A percentile compares a stretch with the other conserved stretches of the same genome.
phyloP scores from a whole-genome alignment of 1,284 basidiomycete species.

The Ustilago bromivora region DNA sequence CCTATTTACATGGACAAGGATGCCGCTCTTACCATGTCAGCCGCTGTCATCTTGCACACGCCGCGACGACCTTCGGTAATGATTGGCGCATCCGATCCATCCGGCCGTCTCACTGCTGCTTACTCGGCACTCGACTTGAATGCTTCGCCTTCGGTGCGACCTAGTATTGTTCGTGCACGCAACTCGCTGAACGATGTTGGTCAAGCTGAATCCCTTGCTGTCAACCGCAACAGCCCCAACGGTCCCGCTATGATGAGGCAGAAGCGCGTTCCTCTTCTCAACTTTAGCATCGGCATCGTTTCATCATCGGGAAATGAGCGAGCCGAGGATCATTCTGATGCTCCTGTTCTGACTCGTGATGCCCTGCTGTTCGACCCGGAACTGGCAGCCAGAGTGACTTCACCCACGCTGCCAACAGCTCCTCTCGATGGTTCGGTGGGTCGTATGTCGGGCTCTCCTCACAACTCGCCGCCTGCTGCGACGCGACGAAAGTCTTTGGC shows the following conservation, averaged over 20 bases:
- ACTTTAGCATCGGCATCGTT: constrained; percentile 39
- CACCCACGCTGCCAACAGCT: constrained; percentile 2
- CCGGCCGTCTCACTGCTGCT: constrained; percentile 5
- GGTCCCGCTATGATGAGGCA: constrained; percentile 27
- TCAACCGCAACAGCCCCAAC: background rate
- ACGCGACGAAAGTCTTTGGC: constrained; percentile 23
- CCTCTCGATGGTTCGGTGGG: constrained; percentile 5
- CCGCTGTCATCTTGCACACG: constrained; percentile 38
- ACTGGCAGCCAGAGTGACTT: constrained; percentile 26
- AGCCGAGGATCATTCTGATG: constrained; percentile 16
- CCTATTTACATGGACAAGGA: constrained; percentile 22
- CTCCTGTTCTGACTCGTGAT: constrained; percentile 40
- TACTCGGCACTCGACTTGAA: constrained; percentile 16
- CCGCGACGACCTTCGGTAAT: constrained; percentile 17
- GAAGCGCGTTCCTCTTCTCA: constrained; percentile 40
- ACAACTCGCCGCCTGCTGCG: constrained; percentile 19
- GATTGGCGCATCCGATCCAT: constrained; percentile 10
- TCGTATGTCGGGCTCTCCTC: constrained; percentile 6
- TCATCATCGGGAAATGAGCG: constrained; percentile 21
- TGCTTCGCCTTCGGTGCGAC: constrained; percentile 9
- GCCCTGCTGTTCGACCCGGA: constrained; percentile 48
- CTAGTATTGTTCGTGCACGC: constrained; percentile 21
- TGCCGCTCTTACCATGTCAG: constrained; percentile 18
- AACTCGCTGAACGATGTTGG: constrained; percentile 22
- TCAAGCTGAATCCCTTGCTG: constrained; percentile 6